Percentiles rank a stretch among this genome's conserved stretches.
phyloP scores from a whole-genome alignment of 78 protist species.

The Dictyostelium firmibasis region DNA sequence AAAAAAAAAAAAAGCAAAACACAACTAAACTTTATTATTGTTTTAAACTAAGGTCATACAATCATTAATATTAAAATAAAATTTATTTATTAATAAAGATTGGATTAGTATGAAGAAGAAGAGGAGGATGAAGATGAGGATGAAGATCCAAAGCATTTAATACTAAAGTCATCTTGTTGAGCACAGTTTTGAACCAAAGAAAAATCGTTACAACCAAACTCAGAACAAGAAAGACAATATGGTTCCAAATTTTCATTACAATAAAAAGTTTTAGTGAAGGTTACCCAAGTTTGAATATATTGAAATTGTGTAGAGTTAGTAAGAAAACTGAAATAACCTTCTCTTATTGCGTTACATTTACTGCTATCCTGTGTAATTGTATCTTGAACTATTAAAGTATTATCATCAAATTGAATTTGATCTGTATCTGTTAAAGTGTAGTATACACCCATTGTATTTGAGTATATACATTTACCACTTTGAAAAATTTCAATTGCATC shows the following conservation, averaged over 20 bases:
- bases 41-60: no score
- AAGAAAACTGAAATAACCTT: background rate
- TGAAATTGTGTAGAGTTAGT: background rate
- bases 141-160: background rate
- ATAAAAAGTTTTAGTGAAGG: background rate
- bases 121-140: no score
- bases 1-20: no score
- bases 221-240: background rate
- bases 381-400: background rate
- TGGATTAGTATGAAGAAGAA: no score
- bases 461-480: background rate
- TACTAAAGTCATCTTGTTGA: background rate
- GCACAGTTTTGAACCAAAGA: background rate
- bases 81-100: no score
- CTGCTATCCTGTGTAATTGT: background rate
- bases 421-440: background rate
- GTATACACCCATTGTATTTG: background rate
- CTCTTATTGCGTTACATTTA: background rate
- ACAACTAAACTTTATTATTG: no score
- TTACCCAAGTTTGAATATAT: background rate
- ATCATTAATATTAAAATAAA: no score
- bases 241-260: background rate
- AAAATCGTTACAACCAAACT: background rate
- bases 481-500: background rate
- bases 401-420: background rate